phyloP scores from a whole-genome alignment of 495 filamentous ascomycete species.

The Daldinia decipiens region DNA sequence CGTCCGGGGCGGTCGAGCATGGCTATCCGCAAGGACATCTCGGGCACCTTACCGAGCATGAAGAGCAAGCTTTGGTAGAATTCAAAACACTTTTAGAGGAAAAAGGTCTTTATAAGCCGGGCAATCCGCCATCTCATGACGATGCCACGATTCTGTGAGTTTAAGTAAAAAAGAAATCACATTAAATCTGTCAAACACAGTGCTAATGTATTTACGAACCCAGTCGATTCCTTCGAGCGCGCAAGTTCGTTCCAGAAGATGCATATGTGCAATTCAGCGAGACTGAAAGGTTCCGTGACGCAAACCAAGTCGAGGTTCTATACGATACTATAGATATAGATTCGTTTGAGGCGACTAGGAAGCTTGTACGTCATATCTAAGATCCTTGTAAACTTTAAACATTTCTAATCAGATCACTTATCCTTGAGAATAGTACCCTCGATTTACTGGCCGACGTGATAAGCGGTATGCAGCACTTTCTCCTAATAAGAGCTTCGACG shows the following conservation, averaged over 20 bases:
- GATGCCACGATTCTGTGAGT: constrained; percentile 84
- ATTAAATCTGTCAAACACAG: constrained; percentile 4
- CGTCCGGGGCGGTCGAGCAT: constrained; percentile 53
- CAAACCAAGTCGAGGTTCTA: constrained; percentile 76
- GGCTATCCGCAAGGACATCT: constrained; percentile 74
- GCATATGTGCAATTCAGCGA: constrained; percentile 87
- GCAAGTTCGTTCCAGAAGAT: constrained; percentile 75
- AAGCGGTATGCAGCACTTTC: constrained; percentile 54
- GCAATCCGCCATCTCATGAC: constrained; percentile 70
- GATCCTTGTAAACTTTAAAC: constrained; percentile 1
- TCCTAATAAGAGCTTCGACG: not conserved
- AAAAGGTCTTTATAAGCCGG: constrained; percentile 71
- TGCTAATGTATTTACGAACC: constrained; percentile 26
- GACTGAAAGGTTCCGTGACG: constrained; percentile 86
- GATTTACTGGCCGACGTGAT: constrained; percentile 91
- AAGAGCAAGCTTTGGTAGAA: constrained; percentile 69
- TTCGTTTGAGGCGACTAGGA: constrained; percentile 80
- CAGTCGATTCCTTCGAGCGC: constrained; percentile 83
- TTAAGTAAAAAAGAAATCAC: constrained; percentile 8
- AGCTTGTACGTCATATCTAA: constrained; percentile 66
- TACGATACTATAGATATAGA: constrained; percentile 83
- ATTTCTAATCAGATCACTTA: constrained; percentile 6
- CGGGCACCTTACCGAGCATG: constrained; percentile 73
- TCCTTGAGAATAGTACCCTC: constrained; percentile 73
- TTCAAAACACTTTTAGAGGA: constrained; percentile 75